Evolutionary conservation across 441 rosid genomes (phyloP), one percentile per base, ranked within the genome.

Genomic region (Bocquillonia castaneifolia): DNA sequence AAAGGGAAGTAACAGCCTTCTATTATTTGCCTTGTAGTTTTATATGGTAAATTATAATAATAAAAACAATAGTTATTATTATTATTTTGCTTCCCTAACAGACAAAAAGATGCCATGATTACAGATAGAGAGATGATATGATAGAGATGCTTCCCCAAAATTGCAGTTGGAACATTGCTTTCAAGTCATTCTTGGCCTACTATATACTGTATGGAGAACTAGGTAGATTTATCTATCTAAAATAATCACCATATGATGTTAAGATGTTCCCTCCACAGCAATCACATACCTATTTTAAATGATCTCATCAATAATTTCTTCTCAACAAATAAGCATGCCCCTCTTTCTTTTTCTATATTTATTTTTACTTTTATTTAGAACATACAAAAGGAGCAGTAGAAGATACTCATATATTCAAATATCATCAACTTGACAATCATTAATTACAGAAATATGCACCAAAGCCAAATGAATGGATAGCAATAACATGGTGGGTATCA

Each of bases 131-230:
- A 54, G 17, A 34, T 37, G 42, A 48, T 13, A 25, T 64, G n/a
- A 52, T 20, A 22, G n/a, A 42, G 31, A 58, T 22, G 34, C 52
- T 22, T 25, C 54, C 25, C 32, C 53, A 10, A 47, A 57, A 44
- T 59, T 57, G 53, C 20, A 50, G 80, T 67, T 77, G 8, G 39
- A 34, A 63, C 60, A 51, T 74, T 65, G 65, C 45, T 71, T 59
- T 74, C 81, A 59, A 22, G 68, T 25, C 77, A 67, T 31, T 63
- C 23, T 42, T 32, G 23, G 20, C 40, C 57, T 36, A 36, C 50
- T 47, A 2, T 7, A 3, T 28, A 40, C 40, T 37, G 63, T 15
- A 51, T 12, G 59, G 42, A 37, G n/a, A 53, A 23, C 36, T 17
- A 12, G 23, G 26, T 20, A 20, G 48, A 13, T 39, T 53, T n/a